Conservation (phyloP, 257 asterid species). For the Fraxinus cuspidata region DNA sequence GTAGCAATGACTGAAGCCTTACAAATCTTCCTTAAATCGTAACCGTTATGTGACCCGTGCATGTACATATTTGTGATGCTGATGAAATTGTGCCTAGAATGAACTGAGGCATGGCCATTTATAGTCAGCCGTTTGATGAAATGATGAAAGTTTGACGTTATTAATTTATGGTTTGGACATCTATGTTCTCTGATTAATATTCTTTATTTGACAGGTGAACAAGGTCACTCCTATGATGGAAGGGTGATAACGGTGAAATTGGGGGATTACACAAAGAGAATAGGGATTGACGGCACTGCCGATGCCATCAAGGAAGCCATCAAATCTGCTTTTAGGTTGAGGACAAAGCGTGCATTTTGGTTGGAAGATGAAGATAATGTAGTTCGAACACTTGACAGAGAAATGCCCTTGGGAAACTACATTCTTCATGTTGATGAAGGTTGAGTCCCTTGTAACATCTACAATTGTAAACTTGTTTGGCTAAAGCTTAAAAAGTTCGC, state of each 20-base stretch:
- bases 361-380: slow-evolving; percentile 85
- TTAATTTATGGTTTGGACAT: not conserved
- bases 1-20: no score
- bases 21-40: not conserved
- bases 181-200: not conserved
- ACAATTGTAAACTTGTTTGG: not conserved
- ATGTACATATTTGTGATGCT: not conserved
- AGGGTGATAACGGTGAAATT: slow-evolving; percentile 77
- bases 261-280: slow-evolving; percentile 69
- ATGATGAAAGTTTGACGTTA: not conserved
- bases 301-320: slow-evolving; percentile 86
- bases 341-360: slow-evolving; percentile 92
- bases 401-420: slow-evolving; percentile 89
- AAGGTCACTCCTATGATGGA: slow-evolving; percentile 59
- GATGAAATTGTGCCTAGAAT: no score
- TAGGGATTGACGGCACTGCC: slow-evolving; percentile 77
- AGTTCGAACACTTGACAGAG: slow-evolving; percentile 78
- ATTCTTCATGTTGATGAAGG: slow-evolving; percentile 92
- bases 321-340: slow-evolving; percentile 71
- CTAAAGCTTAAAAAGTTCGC: not conserved
- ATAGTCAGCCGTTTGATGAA: not conserved
- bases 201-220: slow-evolving; percentile 54
- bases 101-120: not conserved
- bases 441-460: slow-evolving; percentile 21
- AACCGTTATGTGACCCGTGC: not conserved